Evolutionary conservation across 2,329 filamentous ascomycete species (phyloP).

Genomic region (Tolypocladium guangdongense): DNA sequence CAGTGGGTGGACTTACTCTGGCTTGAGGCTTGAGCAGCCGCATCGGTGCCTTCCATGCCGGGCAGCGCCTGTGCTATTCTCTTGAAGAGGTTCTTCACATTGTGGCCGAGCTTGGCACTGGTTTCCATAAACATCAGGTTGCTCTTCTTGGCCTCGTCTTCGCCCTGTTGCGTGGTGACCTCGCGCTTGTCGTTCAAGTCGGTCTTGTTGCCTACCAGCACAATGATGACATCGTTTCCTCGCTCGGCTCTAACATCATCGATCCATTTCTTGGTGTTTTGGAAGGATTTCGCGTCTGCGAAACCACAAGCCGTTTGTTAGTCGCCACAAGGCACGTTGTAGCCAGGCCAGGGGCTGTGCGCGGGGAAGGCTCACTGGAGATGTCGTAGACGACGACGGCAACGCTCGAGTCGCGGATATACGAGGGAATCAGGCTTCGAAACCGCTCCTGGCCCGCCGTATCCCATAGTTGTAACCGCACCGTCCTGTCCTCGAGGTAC

Average conservation of each 20-base stretch:
- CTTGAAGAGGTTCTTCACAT: conserved; percentile 95
- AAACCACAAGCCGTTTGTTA: not conserved
- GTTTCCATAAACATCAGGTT: conserved; percentile 99
- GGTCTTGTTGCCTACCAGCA: conserved; percentile 97
- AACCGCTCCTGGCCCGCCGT: conserved; percentile 97
- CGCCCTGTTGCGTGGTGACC: conserved; percentile 90
- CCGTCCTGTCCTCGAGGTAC: conserved; percentile 98
- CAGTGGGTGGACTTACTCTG: conserved; percentile 54
- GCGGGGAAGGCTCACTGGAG: conserved; percentile 48
- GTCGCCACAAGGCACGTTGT: not conserved
- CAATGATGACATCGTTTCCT: conserved; percentile 97
- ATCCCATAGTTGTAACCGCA: conserved; percentile 96
- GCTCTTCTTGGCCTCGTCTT: conserved; percentile 97
- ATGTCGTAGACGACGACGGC: conserved; percentile 99
- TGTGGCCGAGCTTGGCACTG: conserved; percentile 93
- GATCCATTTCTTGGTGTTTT: conserved; percentile 99
- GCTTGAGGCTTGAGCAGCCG: conserved; percentile 57
- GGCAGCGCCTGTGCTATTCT: conserved; percentile 96
- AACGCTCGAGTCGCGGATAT: conserved; percentile 95
- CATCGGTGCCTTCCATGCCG: conserved; percentile 89
- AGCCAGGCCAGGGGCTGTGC: not conserved
- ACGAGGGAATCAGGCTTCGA: conserved; percentile 91
- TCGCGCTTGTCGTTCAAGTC: conserved; percentile 97
- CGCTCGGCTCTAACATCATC: conserved; percentile 94
- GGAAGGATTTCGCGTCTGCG: conserved; percentile 83